These are phyloP conservation scores for Cinnamomum chago DNA, from an alignment of 164 flowering plant genomes.

Conservation along the genomic window DNA sequence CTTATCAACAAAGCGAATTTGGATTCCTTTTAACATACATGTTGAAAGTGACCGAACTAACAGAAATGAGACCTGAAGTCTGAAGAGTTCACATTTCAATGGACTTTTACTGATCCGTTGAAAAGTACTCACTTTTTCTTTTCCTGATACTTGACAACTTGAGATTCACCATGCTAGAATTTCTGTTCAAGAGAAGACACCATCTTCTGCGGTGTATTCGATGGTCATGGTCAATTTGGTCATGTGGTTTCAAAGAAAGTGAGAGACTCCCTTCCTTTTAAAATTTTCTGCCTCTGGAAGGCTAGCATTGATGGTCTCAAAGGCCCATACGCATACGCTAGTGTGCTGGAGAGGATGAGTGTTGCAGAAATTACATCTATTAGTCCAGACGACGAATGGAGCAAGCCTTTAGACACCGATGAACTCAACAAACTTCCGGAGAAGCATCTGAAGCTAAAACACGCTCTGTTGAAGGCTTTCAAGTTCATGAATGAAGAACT, in stretches of 20 bases:
- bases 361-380: constrained; percentile 41
- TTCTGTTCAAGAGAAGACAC: constrained; percentile 20
- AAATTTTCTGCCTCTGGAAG: too few relatives aligned
- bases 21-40: too few relatives aligned
- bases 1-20: neutral
- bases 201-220: too few relatives aligned
- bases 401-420: constrained; percentile 36
- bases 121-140: neutral
- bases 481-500: constrained; percentile 73
- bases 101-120: neutral
- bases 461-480: constrained; percentile 59
- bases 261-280: too few relatives aligned
- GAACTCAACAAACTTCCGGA: constrained; percentile 47
- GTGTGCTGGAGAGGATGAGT: constrained; percentile 5
- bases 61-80: too few relatives aligned
- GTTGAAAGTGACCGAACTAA: too few relatives aligned
- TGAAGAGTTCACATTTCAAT: neutral
- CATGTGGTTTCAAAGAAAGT: too few relatives aligned
- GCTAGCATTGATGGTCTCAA: too few relatives aligned
- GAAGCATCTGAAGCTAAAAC: constrained; percentile 42
- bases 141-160: constrained; percentile 13
- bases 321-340: constrained; percentile 24
- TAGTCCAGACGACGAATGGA: constrained; percentile 49
- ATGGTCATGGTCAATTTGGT: too few relatives aligned
- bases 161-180: constrained; percentile 35